phyloP scores from a whole-genome alignment of 306 rosid species.

The Hylodesmum podocarpum region DNA sequence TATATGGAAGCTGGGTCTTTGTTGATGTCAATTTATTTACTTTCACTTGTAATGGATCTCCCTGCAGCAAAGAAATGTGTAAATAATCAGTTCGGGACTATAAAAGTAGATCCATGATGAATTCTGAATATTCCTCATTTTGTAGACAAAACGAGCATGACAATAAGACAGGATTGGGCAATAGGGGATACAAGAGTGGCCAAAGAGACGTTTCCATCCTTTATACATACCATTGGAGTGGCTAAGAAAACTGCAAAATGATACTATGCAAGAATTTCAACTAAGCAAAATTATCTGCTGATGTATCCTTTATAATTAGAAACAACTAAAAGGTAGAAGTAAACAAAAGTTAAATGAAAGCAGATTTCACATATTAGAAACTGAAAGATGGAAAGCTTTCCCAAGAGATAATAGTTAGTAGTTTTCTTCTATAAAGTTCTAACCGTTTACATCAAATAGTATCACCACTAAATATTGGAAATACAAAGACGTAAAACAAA shows the following conservation, averaged over 20 bases:
- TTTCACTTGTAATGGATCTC: constrained; percentile 84
- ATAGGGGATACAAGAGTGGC: not conserved
- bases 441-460: not conserved
- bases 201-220: not conserved
- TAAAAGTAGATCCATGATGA: not conserved
- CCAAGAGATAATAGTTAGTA: not conserved
- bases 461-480: not conserved
- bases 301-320: constrained; percentile 5
- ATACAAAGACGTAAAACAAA: not conserved
- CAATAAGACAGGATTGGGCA: not conserved
- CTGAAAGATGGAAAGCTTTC: not conserved
- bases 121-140: not conserved
- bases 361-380: not conserved
- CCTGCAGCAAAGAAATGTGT: constrained; percentile 57
- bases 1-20: constrained; percentile 98
- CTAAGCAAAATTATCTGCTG: not conserved
- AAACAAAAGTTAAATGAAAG: not conserved
- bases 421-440: not conserved
- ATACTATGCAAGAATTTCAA: not conserved
- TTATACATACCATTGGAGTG: not conserved
- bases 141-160: not conserved
- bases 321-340: not conserved
- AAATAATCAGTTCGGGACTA: not conserved
- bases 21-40: constrained; percentile 90
- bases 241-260: not conserved